These are phyloP conservation scores for Neophaeococcomyces mojaviensis DNA, from an alignment of 2,329 filamentous ascomycete species.

Conservation along the genomic window DNA sequence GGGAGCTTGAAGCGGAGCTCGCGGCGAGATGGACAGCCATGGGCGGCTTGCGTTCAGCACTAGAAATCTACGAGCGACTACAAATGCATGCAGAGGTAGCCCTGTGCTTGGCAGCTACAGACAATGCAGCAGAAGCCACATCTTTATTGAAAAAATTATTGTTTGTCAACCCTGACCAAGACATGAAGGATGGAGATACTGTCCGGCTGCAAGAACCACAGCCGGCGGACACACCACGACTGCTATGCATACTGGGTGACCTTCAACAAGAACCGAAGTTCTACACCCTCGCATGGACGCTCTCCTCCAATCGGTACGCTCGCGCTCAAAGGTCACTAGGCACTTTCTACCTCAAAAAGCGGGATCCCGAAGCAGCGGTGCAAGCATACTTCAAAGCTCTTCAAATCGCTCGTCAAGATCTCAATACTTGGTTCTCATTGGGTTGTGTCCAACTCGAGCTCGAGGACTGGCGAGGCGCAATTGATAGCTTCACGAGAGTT, in stretches of 20 bases:
- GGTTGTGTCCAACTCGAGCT: slow-evolving; percentile 81
- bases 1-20: slow-evolving; percentile 90
- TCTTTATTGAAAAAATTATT: slow-evolving; percentile 70
- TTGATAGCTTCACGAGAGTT: slow-evolving; percentile 72
- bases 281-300: slow-evolving; percentile 81
- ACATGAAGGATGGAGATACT: slow-evolving; percentile 54
- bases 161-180: slow-evolving; percentile 55
- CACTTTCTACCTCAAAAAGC: slow-evolving; percentile 62
- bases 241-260: slow-evolving; percentile 92
- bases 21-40: slow-evolving; percentile 87
- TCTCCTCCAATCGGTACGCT: slow-evolving; percentile 72
- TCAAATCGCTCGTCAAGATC: slow-evolving; percentile 69
- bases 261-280: slow-evolving; percentile 65
- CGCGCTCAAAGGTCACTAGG: slow-evolving; percentile 83
- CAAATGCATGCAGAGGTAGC: slow-evolving; percentile 94
- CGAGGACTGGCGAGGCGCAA: slow-evolving; percentile 67
- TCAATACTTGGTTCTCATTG: slow-evolving; percentile 79
- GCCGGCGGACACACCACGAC: slow-evolving; percentile 65
- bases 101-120: slow-evolving; percentile 71
- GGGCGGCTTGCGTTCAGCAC: slow-evolving; percentile 77
- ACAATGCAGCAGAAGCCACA: slow-evolving; percentile 76
- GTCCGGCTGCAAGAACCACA: slow-evolving; percentile 63
- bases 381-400: slow-evolving; percentile 74
- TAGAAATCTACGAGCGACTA: slow-evolving; percentile 92
- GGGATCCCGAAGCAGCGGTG: slow-evolving; percentile 61